A percentile compares a stretch with the other conserved stretches of the same genome.
Conservation (phyloP, 2,329 filamentous ascomycete species). For the Hortaea sp. region DNA sequence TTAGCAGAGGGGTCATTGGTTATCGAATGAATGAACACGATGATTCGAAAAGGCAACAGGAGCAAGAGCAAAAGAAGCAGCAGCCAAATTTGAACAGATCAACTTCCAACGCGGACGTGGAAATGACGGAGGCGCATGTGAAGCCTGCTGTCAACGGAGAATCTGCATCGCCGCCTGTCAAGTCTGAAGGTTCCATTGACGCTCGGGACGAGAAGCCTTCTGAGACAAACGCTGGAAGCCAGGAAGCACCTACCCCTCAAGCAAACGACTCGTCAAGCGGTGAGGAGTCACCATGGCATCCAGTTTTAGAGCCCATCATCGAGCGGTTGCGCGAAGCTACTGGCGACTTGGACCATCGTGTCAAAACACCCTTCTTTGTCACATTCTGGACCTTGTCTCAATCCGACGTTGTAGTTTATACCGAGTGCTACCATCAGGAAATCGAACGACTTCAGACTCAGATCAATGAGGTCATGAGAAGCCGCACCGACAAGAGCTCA, state of each 20-base stretch:
- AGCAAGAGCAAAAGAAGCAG: conserved; percentile 20
- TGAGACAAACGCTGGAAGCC: conserved; percentile 7
- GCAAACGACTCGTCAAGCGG: conserved; percentile 1
- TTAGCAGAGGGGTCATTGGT: conserved; percentile 65
- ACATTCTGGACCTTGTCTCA: conserved; percentile 88
- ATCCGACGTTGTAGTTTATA: conserved; percentile 68
- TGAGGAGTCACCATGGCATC: conserved; percentile 45
- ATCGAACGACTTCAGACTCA: conserved; percentile 58
- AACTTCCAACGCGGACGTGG: conserved; percentile 43
- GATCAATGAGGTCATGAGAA: conserved; percentile 55
- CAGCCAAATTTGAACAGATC: conserved; percentile 9
- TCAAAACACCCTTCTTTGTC: conserved; percentile 74
- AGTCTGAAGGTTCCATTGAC: background rate
- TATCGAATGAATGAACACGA: conserved; percentile 46
- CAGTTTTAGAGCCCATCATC: conserved; percentile 65
- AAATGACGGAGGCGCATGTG: conserved; percentile 34
- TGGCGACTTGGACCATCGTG: conserved; percentile 53
- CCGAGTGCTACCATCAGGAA: conserved; percentile 68
- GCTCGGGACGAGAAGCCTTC: conserved; percentile 9
- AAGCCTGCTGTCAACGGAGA: conserved; percentile 1
- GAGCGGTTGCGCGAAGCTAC: conserved; percentile 54
- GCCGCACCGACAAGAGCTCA: conserved; percentile 63
- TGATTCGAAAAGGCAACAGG: conserved; percentile 24
- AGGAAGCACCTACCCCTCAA: conserved; percentile 2
- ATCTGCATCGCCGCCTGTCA: background rate